A percentile compares a stretch with the other conserved stretches of the same genome.
phyloP scores from a whole-genome alignment of 2,329 filamentous ascomycete species.

The Incumbomyces lentus region DNA sequence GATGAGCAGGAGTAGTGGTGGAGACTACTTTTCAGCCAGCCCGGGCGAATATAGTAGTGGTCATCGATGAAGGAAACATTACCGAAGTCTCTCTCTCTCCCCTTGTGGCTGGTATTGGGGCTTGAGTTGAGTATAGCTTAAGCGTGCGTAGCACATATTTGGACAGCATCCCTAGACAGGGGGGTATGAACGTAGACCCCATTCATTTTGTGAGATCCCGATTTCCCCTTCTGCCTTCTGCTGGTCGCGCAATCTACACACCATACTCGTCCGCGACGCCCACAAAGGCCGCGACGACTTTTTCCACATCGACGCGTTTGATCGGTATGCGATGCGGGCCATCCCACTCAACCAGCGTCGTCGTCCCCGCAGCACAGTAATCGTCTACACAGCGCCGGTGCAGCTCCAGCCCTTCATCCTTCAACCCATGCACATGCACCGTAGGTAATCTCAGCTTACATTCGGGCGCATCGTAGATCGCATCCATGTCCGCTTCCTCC shows the following conservation, averaged over 20 bases:
- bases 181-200: too few relatives aligned
- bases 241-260: conserved; percentile 16
- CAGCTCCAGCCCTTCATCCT: conserved; percentile 48
- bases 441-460: conserved; percentile 49
- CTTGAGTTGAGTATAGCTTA: too few relatives aligned
- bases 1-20: conserved; percentile 9
- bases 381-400: conserved; percentile 47
- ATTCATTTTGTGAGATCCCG: too few relatives aligned
- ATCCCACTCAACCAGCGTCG: conserved; percentile 60
- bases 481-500: conserved; percentile 17
- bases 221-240: too few relatives aligned
- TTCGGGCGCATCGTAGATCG: conserved; percentile 25
- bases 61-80: too few relatives aligned
- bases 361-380: conserved; percentile 49
- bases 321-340: conserved; percentile 62
- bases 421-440: conserved; percentile 57
- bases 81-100: too few relatives aligned
- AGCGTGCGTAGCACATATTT: too few relatives aligned
- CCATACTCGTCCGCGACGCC: conserved; percentile 42
- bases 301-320: conserved; percentile 54
- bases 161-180: too few relatives aligned
- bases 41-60: conserved; percentile 7
- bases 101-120: too few relatives aligned
- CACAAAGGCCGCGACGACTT: conserved; percentile 44
- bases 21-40: conserved; percentile 17